phyloP scores from a whole-genome alignment of 2,329 filamentous ascomycete genomes.

The Talaromyces sp. region DNA sequence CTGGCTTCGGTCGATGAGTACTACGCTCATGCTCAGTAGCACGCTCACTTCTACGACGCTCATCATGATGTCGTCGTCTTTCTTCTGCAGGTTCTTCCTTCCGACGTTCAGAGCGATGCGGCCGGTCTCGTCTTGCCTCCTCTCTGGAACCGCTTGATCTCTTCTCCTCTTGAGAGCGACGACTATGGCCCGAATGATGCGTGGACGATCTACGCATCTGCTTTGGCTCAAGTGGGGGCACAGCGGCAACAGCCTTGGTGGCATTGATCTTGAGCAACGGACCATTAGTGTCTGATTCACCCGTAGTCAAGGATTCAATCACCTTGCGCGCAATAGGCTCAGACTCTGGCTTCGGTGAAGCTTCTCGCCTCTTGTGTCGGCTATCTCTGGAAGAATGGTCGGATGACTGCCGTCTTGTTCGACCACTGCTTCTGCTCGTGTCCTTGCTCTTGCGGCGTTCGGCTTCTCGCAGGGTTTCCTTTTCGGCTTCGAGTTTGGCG shows the following conservation, averaged over 20 bases:
- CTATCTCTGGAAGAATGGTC: conserved; percentile 27
- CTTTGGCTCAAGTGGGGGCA: conserved; percentile 15
- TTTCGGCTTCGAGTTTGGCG: conserved; percentile 18
- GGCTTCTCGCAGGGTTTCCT: conserved; percentile 14
- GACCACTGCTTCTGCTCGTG: conserved; percentile 6
- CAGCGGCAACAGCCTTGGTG: conserved; percentile 30
- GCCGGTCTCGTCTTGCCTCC: conserved; percentile 16
- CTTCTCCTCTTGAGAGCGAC: conserved; percentile 17
- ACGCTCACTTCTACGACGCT: conserved; percentile 15
- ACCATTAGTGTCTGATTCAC: conserved; percentile 39
- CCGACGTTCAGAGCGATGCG: conserved; percentile 14
- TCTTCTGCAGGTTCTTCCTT: conserved; percentile 10
- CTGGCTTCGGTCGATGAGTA: conserved; percentile 9
- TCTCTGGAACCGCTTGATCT: conserved; percentile 17
- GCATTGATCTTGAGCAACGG: conserved; percentile 40
- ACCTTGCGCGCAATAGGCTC: conserved; percentile 24
- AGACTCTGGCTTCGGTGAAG: conserved; percentile 25
- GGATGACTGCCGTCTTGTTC: conserved; percentile 22
- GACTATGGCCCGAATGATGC: conserved; percentile 26
- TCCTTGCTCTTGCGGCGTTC: conserved; percentile 14
- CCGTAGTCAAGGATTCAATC: conserved; percentile 37
- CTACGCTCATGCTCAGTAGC: conserved; percentile 10
- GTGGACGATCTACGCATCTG: conserved; percentile 26
- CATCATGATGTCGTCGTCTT: conserved; percentile 18
- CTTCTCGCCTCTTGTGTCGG: conserved; percentile 22